These are phyloP conservation scores for Rhizopogon rudus DNA, from an alignment of 768 basidiomycete genomes.

Conservation along the genomic window DNA sequence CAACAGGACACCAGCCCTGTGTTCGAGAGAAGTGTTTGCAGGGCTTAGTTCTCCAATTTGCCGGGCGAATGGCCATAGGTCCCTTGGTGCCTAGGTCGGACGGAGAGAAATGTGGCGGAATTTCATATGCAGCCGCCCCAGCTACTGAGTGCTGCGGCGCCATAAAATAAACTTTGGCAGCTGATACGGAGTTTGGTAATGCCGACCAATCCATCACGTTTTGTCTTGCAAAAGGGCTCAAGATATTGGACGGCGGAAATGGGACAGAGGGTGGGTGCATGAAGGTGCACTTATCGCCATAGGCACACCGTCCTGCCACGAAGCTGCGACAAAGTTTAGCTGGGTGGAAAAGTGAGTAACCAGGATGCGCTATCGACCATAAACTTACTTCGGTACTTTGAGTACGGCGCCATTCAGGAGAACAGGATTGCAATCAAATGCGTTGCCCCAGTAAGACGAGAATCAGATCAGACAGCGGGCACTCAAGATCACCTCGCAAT, in stretches of 20 bases:
- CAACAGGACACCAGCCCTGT: conserved; percentile 38
- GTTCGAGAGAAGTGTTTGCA: conserved; percentile 39
- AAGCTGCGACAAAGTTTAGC: conserved; percentile 35
- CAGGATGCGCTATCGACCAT: neutral
- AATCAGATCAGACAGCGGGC: conserved; percentile 1
- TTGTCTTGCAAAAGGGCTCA: conserved; percentile 12
- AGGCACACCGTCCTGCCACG: conserved; percentile 30
- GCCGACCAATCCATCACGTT: conserved; percentile 12
- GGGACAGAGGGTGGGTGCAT: conserved; percentile 23
- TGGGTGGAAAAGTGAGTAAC: conserved; percentile 11
- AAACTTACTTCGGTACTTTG: conserved; percentile 28
- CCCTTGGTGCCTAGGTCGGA: neutral
- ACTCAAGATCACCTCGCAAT: neutral
- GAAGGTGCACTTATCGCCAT: conserved; percentile 34
- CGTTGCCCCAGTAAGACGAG: neutral
- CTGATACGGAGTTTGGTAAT: conserved; percentile 5
- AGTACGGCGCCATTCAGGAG: conserved; percentile 10
- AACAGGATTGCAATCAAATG: neutral
- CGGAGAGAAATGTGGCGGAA: neutral
- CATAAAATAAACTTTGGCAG: conserved; percentile 6
- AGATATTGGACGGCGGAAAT: conserved; percentile 7
- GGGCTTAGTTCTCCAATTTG: conserved; percentile 31
- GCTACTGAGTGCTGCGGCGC: conserved; percentile 1
- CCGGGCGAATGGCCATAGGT: conserved; percentile 9
- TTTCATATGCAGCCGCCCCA: neutral